Evolutionary conservation across 148 eudicot species (phyloP).

Genomic region (Agrostemma githago): DNA sequence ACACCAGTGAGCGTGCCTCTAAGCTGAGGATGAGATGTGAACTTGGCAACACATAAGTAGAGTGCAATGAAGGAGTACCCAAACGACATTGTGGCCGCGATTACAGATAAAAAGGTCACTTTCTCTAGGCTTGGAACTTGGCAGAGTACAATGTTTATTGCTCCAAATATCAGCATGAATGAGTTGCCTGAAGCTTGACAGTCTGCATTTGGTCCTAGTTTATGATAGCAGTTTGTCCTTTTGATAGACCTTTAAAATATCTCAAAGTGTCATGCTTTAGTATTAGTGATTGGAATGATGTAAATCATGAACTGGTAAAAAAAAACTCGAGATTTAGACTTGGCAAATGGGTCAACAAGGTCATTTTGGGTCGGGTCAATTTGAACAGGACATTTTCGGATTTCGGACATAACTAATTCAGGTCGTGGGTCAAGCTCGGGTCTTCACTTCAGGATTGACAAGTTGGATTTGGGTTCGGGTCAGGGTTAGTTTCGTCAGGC

Average conservation of each 20-base stretch:
- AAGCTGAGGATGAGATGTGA: conserved; percentile 18
- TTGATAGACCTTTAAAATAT: conserved; percentile 22
- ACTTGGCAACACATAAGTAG: conserved; percentile 17
- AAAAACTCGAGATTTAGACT: too few relatives aligned
- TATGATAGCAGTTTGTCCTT: conserved; percentile 29
- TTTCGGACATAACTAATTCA: too few relatives aligned
- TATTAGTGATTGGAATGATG: neutral
- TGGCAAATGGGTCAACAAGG: too few relatives aligned
- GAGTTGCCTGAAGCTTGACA: conserved; percentile 23
- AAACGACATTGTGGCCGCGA: conserved; percentile 35
- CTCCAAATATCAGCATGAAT: conserved; percentile 33
- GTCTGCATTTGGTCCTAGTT: conserved; percentile 19
- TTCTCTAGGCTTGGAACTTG: conserved; percentile 32
- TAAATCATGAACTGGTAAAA: too few relatives aligned
- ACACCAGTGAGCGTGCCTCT: conserved; percentile 27
- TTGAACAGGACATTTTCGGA: too few relatives aligned
- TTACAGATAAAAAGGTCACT: conserved; percentile 31
- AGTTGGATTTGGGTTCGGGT: too few relatives aligned
- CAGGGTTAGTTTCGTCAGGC: too few relatives aligned
- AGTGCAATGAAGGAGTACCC: conserved; percentile 34
- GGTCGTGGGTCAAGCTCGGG: too few relatives aligned
- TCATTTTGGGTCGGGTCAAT: too few relatives aligned
- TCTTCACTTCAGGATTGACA: too few relatives aligned
- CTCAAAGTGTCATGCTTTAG: neutral
- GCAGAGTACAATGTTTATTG: conserved; percentile 25